phyloP scores from a whole-genome alignment of 2,329 filamentous ascomycete genomes.

The Graphiopsis chlorocephala region DNA sequence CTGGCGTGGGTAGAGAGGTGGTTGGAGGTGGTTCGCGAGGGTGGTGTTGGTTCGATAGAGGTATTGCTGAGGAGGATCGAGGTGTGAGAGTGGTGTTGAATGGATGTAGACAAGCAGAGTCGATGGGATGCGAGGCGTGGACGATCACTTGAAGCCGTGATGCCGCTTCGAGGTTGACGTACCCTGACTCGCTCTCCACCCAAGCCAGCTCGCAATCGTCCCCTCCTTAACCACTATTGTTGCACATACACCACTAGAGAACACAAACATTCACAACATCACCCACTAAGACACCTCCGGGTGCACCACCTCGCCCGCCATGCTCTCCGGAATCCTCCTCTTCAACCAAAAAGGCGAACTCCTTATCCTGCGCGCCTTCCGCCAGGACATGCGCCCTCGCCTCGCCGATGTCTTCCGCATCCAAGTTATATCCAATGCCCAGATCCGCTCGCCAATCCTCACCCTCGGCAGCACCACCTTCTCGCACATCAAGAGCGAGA shows the following conservation, averaged over 20 bases:
- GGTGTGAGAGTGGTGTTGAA: neutral
- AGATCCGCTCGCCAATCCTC: conserved; percentile 94
- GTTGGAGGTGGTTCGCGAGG: neutral
- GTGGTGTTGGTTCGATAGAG: neutral
- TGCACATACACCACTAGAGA: neutral
- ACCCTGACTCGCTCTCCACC: neutral
- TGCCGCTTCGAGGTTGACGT: neutral
- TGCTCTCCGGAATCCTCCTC: conserved; percentile 95
- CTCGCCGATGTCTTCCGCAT: conserved; percentile 99
- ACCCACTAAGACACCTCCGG: conserved; percentile 10
- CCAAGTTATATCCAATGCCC: conserved; percentile 94
- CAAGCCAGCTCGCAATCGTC: neutral
- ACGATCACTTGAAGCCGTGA: neutral
- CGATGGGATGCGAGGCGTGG: conserved; percentile 3
- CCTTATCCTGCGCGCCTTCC: conserved; percentile 97
- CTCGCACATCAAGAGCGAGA: conserved; percentile 99
- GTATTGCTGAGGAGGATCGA: neutral
- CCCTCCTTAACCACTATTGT: neutral
- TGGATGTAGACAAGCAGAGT: neutral
- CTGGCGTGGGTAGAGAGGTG: neutral
- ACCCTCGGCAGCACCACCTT: conserved; percentile 97
- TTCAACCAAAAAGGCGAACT: conserved; percentile 99
- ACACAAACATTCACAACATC: neutral
- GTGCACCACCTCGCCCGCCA: conserved; percentile 47
- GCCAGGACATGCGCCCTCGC: conserved; percentile 94